These are phyloP conservation scores for Leucocoprinus gongylophorus DNA, from an alignment of 1,284 basidiomycete genomes.

Conservation along the genomic window DNA sequence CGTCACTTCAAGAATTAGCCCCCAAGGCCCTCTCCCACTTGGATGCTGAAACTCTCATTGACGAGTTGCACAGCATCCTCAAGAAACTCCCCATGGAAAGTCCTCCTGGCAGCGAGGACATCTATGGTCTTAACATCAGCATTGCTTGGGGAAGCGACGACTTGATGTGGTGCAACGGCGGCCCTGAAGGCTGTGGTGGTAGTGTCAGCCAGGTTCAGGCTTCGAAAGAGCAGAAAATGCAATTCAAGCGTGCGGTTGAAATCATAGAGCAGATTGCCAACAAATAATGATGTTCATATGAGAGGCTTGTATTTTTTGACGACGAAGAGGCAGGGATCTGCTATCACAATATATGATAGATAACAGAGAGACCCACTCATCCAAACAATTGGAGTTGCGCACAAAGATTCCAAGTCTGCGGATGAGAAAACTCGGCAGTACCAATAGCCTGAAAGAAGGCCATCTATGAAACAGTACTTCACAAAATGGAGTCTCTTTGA, in stretches of 20 bases:
- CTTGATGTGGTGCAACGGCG: slow-evolving; percentile 55
- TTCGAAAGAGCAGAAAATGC: slow-evolving; percentile 51
- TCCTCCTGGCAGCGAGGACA: slow-evolving; percentile 57
- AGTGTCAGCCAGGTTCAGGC: slow-evolving; percentile 44
- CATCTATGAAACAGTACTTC: too few species aligned
- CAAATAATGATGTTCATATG: not conserved
- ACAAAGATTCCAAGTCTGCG: too few species aligned
- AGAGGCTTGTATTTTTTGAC: too few species aligned
- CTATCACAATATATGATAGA: too few species aligned
- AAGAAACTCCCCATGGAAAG: slow-evolving; percentile 49
- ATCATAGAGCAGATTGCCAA: slow-evolving; percentile 50
- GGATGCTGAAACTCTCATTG: slow-evolving; percentile 38
- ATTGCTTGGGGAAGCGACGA: slow-evolving; percentile 56
- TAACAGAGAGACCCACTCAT: too few species aligned
- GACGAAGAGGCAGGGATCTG: too few species aligned
- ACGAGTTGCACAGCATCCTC: slow-evolving; percentile 52
- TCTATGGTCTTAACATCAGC: slow-evolving; percentile 62
- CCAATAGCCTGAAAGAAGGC: too few species aligned
- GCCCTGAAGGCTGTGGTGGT: slow-evolving; percentile 50
- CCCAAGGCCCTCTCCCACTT: slow-evolving; percentile 40
- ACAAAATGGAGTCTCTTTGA: too few species aligned
- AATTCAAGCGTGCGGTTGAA: slow-evolving; percentile 61
- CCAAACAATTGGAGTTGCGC: too few species aligned
- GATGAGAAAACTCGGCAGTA: too few species aligned
- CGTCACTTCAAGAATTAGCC: slow-evolving; percentile 34